Evolutionary conservation across 192 early-diverging fungal species (phyloP), one percentile per base, ranked within the genome.

Genomic region (Linnemannia exigua): DNA sequence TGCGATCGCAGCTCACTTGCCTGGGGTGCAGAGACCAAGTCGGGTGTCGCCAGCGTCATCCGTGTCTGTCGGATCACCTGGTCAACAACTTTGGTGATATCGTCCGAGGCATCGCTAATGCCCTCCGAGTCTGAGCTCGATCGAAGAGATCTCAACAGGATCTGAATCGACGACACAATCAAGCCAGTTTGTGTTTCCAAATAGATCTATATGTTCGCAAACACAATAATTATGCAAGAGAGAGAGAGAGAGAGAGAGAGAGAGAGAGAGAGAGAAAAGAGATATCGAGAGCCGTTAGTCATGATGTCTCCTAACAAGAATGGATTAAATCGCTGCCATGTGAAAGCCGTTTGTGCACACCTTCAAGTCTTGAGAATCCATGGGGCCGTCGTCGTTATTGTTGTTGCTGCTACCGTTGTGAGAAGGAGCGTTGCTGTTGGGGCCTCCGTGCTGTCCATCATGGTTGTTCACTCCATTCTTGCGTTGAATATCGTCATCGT

Each of bases 161-260:
- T 87, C 84, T 97, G 96, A 80, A 97, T 96, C 11, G 93, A 90
- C 72, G 95, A 92, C 12, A 97, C 94, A 73, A 97, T 95, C 33
- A 81, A 85, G 75, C 94, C 95, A 0, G 95, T 97, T 84, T 96
- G 93, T 28, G 77, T 79, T 73, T 85, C 83, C 22, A 85, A 61
- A 46, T 79, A 85, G 74, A 85, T 76, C 83, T 85, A 58, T 48
- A 31, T 8, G 5, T 3, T 44, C 9, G 9, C 41, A 44, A 9
- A 44, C 41, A 44, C 41, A 44, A n/a, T n/a, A n/a, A n/a, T n/a
- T n/a, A n/a, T n/a, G n/a, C n/a, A n/a, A n/a, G n/a, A n/a, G n/a
- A n/a, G n/a, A n/a, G n/a, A n/a, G n/a, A n/a, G n/a, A n/a, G n/a
- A n/a, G n/a, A n/a, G n/a, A n/a, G n/a, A n/a, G n/a, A n/a, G n/a